Percentiles rank a stretch among this genome's conserved stretches.
These are phyloP conservation scores for Parafenestella ontariensis DNA, from an alignment of 2,329 filamentous ascomycete species.

Conservation along the genomic window DNA sequence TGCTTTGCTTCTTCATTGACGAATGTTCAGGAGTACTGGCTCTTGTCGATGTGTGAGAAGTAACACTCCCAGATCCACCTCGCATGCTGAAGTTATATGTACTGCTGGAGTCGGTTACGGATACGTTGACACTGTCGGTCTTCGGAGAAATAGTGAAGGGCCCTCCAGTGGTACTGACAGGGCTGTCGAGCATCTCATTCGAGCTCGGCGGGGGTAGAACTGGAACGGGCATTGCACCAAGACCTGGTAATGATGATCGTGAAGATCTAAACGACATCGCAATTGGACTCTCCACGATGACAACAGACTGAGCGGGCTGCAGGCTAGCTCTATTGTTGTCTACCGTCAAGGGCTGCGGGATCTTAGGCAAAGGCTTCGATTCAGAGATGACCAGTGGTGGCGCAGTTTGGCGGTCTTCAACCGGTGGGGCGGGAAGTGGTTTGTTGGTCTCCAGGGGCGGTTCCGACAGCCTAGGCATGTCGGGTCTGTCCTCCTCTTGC, in stretches of 20 bases:
- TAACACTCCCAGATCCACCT: slow-evolving; percentile 79
- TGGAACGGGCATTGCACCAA: slow-evolving; percentile 38
- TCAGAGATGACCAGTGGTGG: slow-evolving; percentile 57
- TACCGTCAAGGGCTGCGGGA: slow-evolving; percentile 58
- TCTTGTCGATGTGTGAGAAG: slow-evolving; percentile 84
- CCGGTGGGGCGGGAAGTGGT: slow-evolving; percentile 46
- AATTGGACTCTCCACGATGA: slow-evolving; percentile 41
- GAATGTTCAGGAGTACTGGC: slow-evolving; percentile 83
- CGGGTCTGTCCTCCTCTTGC: slow-evolving; percentile 14
- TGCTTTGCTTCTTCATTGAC: slow-evolving; percentile 60
- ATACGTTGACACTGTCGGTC: slow-evolving; percentile 73
- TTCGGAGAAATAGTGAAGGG: slow-evolving; percentile 36
- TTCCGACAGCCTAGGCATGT: slow-evolving; percentile 21
- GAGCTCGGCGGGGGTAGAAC: slow-evolving; percentile 34
- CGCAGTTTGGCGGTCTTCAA: slow-evolving; percentile 48
- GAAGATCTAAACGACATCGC: slow-evolving; percentile 55
- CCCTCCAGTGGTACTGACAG: slow-evolving; percentile 40
- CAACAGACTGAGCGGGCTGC: slow-evolving; percentile 26
- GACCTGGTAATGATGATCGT: slow-evolving; percentile 56
- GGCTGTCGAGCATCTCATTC: slow-evolving; percentile 43
- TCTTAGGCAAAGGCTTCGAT: slow-evolving; percentile 72
- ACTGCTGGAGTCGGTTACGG: slow-evolving; percentile 78
- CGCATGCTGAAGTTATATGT: slow-evolving; percentile 76
- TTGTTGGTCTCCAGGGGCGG: slow-evolving; percentile 41
- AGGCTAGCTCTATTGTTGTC: slow-evolving; percentile 33